Conservation (phyloP, 257 asterid genomes). For the Prunella vulgaris region DNA sequence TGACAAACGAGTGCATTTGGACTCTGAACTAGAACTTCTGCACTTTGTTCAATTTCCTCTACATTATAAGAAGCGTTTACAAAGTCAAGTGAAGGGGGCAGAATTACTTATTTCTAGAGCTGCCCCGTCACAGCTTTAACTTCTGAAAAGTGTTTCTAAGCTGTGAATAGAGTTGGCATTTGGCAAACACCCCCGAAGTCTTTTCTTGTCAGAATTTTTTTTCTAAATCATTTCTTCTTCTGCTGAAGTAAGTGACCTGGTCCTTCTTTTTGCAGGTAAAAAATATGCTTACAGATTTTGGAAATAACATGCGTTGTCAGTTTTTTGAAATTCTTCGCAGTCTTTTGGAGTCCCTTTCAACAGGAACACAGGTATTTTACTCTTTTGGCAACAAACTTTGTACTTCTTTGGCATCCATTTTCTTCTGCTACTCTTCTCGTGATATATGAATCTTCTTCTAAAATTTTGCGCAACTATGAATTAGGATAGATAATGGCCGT, state of each 20-base stretch:
- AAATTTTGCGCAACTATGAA: background rate
- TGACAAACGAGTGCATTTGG: background rate
- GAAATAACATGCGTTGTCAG: constrained; percentile 96
- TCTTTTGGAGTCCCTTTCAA: constrained; percentile 73
- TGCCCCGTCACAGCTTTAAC: too few species aligned
- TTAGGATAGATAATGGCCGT: background rate
- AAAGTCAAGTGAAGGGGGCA: too few species aligned
- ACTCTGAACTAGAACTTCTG: background rate
- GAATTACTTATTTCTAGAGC: too few species aligned
- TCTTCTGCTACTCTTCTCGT: constrained; percentile 2
- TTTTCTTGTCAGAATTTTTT: background rate
- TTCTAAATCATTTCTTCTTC: background rate
- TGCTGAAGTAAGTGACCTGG: background rate
- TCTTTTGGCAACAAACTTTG: background rate
- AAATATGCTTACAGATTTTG: constrained; percentile 86
- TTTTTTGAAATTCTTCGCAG: constrained; percentile 92
- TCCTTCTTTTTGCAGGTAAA: constrained; percentile 60
- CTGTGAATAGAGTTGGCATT: too few species aligned
- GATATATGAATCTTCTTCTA: background rate
- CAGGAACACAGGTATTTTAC: constrained; percentile 70
- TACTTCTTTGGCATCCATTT: constrained; percentile 7
- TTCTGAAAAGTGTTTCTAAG: too few species aligned
- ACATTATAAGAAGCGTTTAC: background rate
- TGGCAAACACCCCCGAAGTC: too few species aligned
- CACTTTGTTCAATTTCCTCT: constrained; percentile 7